Evolutionary conservation across 176 grass and related monocot species (phyloP).

Genomic region (Aegilops longissima): DNA sequence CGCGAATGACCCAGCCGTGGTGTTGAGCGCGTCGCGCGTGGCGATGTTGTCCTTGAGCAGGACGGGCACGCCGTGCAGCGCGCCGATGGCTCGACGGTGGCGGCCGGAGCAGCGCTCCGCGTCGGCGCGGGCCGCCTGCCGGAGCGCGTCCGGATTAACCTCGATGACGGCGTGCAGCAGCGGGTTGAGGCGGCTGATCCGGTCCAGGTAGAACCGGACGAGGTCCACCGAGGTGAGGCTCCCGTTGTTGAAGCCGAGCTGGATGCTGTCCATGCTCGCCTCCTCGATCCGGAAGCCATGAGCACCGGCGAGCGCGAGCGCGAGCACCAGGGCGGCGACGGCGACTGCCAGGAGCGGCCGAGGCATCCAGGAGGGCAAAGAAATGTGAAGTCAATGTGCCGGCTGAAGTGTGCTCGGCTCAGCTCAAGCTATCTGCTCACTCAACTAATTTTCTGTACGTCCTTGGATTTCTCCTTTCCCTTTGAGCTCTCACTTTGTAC

Average conservation of each 20-base stretch:
- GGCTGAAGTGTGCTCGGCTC: fast-evolving
- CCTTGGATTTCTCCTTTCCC: too few relatives aligned
- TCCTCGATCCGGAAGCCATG: constrained; percentile 38
- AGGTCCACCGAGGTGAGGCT: constrained; percentile 36
- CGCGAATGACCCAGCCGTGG: constrained; percentile 43
- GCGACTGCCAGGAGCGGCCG: background rate
- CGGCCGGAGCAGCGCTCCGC: background rate
- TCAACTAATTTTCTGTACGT: too few relatives aligned
- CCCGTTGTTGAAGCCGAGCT: constrained; percentile 38
- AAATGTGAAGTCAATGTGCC: background rate
- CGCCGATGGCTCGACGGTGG: background rate
- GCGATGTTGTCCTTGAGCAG: constrained; percentile 59
- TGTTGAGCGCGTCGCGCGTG: constrained; percentile 44
- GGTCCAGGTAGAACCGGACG: constrained; percentile 27
- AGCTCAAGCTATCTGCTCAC: fast-evolving
- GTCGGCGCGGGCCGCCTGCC: constrained; percentile 30
- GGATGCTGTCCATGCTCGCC: constrained; percentile 47
- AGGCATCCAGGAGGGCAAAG: background rate
- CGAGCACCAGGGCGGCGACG: background rate
- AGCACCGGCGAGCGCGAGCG: background rate
- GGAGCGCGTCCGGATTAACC: constrained; percentile 35
- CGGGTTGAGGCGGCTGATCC: constrained; percentile 37
- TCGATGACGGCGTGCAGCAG: constrained; percentile 51
- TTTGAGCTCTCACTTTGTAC: too few relatives aligned
- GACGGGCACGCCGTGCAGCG: constrained; percentile 46